Evolutionary conservation across 495 filamentous ascomycete genomes (phyloP).

Genomic region (Pseudevernia furfuracea): DNA sequence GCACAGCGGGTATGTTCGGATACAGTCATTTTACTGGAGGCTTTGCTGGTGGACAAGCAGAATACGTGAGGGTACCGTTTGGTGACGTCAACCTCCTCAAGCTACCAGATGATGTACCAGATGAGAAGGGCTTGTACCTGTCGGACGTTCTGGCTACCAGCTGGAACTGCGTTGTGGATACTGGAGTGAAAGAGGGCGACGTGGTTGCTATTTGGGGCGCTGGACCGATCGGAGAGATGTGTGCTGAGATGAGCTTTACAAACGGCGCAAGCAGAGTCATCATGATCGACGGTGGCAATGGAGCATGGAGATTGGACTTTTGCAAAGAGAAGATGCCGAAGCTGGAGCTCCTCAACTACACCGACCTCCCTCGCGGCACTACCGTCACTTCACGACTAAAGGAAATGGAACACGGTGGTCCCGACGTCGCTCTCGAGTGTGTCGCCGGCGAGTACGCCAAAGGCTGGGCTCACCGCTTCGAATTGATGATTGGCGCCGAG

Average conservation of each 20-base stretch:
- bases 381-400: constrained; percentile 65
- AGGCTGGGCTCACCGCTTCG: constrained; percentile 70
- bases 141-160: constrained; percentile 73
- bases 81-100: constrained; percentile 78
- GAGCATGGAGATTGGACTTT: constrained; percentile 57
- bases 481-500: constrained; percentile 65
- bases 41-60: constrained; percentile 83
- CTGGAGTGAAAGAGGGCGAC: constrained; percentile 69
- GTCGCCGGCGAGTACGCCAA: constrained; percentile 82
- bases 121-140: constrained; percentile 80
- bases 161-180: constrained; percentile 78
- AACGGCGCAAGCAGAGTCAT: constrained; percentile 72
- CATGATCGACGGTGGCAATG: constrained; percentile 64
- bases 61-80: constrained; percentile 76
- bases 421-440: constrained; percentile 76
- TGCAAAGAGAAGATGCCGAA: constrained; percentile 56
- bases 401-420: constrained; percentile 60
- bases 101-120: constrained; percentile 71
- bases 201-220: constrained; percentile 79
- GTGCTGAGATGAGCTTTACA: constrained; percentile 59
- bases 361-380: constrained; percentile 42
- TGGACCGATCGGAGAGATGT: constrained; percentile 76
- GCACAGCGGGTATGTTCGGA: constrained; percentile 56
- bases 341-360: constrained; percentile 53
- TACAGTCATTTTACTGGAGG: constrained; percentile 70